These are phyloP conservation scores for Tilletia setariae DNA, from an alignment of 1,284 basidiomycete genomes.

Conservation along the genomic window DNA sequence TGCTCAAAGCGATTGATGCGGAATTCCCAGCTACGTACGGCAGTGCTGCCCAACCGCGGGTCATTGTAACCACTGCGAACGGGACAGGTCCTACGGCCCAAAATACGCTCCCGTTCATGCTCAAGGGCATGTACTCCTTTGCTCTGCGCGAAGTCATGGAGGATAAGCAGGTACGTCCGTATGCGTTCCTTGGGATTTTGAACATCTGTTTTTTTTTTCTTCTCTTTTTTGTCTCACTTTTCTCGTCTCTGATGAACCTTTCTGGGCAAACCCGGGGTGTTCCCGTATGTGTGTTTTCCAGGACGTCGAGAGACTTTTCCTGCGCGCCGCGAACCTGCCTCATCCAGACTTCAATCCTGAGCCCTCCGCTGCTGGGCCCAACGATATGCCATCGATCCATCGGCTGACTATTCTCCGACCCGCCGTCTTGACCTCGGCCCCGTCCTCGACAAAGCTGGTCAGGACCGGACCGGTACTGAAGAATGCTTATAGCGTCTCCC, in stretches of 20 bases:
- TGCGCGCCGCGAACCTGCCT: not conserved
- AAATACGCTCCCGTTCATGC: not conserved
- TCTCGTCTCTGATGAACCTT: too few relatives aligned
- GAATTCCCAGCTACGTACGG: not conserved
- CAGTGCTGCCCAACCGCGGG: not conserved
- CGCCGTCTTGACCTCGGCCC: not conserved
- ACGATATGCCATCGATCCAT: not conserved
- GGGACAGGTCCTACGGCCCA: not conserved
- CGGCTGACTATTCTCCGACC: not conserved
- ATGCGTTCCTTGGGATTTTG: too few relatives aligned
- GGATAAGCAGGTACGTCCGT: not conserved
- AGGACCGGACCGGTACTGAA: not conserved
- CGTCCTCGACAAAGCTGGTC: not conserved
- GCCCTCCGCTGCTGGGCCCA: not conserved
- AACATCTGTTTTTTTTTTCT: too few relatives aligned
- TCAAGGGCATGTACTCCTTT: not conserved
- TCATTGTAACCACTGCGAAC: not conserved
- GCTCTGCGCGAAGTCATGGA: not conserved
- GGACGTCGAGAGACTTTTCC: not conserved
- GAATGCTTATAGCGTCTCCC: not conserved
- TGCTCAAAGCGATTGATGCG: not conserved
- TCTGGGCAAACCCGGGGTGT: too few relatives aligned
- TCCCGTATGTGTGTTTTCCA: not conserved
- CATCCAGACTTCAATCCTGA: not conserved
- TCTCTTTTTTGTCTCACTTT: too few relatives aligned